These are phyloP conservation scores for Martensiomyces pterosporus DNA, from an alignment of 192 early-diverging fungal genomes.

Conservation along the genomic window DNA sequence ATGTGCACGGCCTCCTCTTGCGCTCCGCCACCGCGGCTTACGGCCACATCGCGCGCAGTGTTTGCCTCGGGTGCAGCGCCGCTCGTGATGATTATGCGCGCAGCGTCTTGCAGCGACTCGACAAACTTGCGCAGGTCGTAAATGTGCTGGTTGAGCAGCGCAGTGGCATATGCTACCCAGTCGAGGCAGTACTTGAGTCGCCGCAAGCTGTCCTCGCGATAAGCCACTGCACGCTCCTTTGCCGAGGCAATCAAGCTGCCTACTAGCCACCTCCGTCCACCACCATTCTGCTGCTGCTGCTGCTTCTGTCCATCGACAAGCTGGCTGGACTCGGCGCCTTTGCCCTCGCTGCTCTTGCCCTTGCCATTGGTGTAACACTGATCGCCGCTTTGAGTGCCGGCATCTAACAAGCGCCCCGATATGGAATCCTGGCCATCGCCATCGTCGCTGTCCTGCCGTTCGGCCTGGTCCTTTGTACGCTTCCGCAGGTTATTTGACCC, in stretches of 20 bases:
- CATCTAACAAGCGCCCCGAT: no score
- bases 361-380: no score
- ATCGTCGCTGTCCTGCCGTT: constrained; percentile 1
- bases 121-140: constrained; percentile 56
- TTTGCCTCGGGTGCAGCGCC: not conserved
- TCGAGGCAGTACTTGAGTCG: constrained; percentile 84
- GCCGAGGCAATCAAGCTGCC: constrained; percentile 32
- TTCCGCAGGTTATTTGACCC: constrained; percentile 20
- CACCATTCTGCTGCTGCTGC: constrained; percentile 59
- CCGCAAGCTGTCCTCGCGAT: constrained; percentile 85
- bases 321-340: no score
- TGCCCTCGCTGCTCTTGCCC: not conserved
- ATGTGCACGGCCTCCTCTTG: no score
- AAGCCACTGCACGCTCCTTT: constrained; percentile 61
- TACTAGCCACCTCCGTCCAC: constrained; percentile 34
- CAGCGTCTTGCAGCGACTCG: constrained; percentile 26
- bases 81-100: constrained; percentile 3
- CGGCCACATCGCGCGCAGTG: constrained; percentile 10
- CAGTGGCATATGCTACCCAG: constrained; percentile 82
- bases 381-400: no score
- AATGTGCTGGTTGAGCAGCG: constrained; percentile 68
- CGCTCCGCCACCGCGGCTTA: no score
- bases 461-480: constrained; percentile 39
- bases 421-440: no score
- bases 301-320: no score